A percentile compares a stretch with the other conserved stretches of the same genome.
phyloP scores from a whole-genome alignment of 768 basidiomycete species.

The Boletellus ananas region DNA sequence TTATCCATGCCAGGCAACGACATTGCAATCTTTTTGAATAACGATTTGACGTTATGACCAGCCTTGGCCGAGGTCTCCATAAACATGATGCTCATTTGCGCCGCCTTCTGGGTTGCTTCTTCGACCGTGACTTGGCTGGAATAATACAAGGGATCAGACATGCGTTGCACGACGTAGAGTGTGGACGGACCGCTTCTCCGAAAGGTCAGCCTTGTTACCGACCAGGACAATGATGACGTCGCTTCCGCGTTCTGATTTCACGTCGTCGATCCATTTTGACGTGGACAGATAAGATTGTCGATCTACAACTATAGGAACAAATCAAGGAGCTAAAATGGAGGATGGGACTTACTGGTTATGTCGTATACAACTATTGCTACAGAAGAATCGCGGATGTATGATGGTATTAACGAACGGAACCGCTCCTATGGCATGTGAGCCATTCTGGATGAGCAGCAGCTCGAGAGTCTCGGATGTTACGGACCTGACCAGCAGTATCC shows the following conservation, averaged over 20 bases:
- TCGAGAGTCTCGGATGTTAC: conserved; percentile 10
- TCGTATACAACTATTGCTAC: conserved; percentile 99
- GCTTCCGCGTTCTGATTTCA: conserved; percentile 92
- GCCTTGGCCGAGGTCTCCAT: conserved; percentile 99
- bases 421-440: conserved; percentile 62
- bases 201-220: conserved; percentile 98
- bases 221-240: conserved; percentile 98
- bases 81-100: conserved; percentile 92
- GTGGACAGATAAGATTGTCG: conserved; percentile 98
- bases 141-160: conserved; percentile 10
- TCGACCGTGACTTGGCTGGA: conserved; percentile 96
- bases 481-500: conserved; percentile 96
- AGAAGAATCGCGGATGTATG: conserved; percentile 97
- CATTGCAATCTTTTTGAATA: conserved; percentile 99
- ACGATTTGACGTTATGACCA: conserved; percentile 96
- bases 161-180: background rate
- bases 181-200: conserved; percentile 85
- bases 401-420: conserved; percentile 95
- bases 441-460: conserved; percentile 1
- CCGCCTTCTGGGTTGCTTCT: conserved; percentile 89
- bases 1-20: conserved; percentile 96
- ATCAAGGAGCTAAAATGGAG: conserved; percentile 1
- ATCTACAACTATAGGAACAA: conserved; percentile 45
- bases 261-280: conserved; percentile 99
- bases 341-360: conserved; percentile 78